Base-by-base conservation (phyloP, 2,329 filamentous ascomycete species). In the Cladobotryum protrusum region DNA sequence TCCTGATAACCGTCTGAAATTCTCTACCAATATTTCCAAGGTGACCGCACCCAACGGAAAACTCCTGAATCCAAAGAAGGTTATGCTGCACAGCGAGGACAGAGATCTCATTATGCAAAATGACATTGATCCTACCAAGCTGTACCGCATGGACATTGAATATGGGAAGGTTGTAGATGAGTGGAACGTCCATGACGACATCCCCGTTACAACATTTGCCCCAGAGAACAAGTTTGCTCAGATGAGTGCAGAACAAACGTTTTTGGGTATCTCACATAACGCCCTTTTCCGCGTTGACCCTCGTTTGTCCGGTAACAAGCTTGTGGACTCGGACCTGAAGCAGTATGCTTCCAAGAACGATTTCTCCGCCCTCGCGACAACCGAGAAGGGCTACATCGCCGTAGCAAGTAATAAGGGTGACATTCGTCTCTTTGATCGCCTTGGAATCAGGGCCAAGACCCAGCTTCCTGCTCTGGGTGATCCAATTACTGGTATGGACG, bases 351-450 rank as follows among this genome's bases (percentile, higher is more conserved):
- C 90, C 61, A 97, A 97, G 79, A 97, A 97, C 63, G 91, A 95
- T 61, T 99, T 99, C 70, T 96, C 91, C 0, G 86, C 92, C 13
- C 79, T 95, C 24, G 89, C 93, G 5, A 97, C 93, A 0, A 99
- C 93, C 0, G 90, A 95, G 63, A 92, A 97, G 71, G 93, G 93
- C 11, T 95, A 96, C 64, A 90, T 99, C 56, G 93, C 93, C 4
- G 91, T 99, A 7, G 92, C 93, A 0, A 96, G 90, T 47, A 95
- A 95, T 73, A 99, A 99, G 75, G 93, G 93, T 59, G 93, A 99
- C 59, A 90, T 99, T 54, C 89, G 93, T 48, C 82, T 99, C 60
- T 99, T 99, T 62, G 93, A 99, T 66, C 87, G 91, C 15, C 81
- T 99, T 2, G 93, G 93, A 13, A 95, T 97, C 71, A 95, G 96